Evolutionary conservation across 805 yeast species (phyloP), one percentile per base, ranked within the genome.

Genomic region (Sugiyamaella boreocaroliniensis): DNA sequence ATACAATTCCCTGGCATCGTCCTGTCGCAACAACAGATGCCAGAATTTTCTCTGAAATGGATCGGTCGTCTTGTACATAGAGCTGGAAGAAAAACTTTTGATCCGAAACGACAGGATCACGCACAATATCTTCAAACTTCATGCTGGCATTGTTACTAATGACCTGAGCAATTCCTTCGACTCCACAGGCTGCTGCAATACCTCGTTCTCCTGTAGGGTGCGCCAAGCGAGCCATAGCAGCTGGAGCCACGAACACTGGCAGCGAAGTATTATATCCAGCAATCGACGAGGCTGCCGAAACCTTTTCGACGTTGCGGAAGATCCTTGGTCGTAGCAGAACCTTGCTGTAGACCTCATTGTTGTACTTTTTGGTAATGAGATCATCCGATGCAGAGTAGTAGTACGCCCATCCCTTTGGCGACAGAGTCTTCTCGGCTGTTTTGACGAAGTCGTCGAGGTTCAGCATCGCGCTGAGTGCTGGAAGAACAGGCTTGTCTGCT

Each of bases 311-410:
- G 56, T 77, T 75, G 34, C 55, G 55, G 54, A 67, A 61, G 10
- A 67, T 70, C 47, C 73, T 72, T 16, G 82, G 82, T 37, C 73
- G 72, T 59, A 79, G 74, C 51, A 70, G 72, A 16, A 77, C 70
- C 50, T 73, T 64, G 40, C 65, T 60, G 59, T 64, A 78, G 14
- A 77, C 73, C 41, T 65, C 57, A 50, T 71, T 72, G 60, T 78
- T 78, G 57, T 73, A 76, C 47, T 71, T 57, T 51, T 76, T 61
- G 1, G 81, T 66, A 43, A 73, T 63, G 58, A 77, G 76, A 63
- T 78, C 82, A 49, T 76, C 78, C 22, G 79, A 67, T 5, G 79
- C 82, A 7, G 80, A 75, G 54, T 66, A 75, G 59, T 76, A 78
- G 40, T 58, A 58, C 1, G 62, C 62, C 62, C 62, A 58, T 3